Base-by-base conservation (phyloP, 2,329 filamentous ascomycete species). In the Cladophialophora exuberans region DNA sequence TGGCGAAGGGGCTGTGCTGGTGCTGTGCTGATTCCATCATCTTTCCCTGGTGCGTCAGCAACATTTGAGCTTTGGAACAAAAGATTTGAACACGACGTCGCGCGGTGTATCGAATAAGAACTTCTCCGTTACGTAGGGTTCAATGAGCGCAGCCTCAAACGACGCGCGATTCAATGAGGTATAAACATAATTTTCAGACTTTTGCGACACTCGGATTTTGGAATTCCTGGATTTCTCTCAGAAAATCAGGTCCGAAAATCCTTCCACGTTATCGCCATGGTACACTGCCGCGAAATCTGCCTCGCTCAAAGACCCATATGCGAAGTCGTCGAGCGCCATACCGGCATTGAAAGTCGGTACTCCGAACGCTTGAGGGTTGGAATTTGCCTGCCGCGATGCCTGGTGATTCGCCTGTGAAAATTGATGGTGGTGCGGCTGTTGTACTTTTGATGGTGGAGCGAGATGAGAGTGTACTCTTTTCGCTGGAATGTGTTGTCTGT, bases 271-370 rank as follows among this genome's bases (percentile, higher is more conserved):
- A 26, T 58, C 55, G 11, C 55, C 23, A 39, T 58, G 55, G 26
- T 53, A 61, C 3, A 53, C 48, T n/a, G 38, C 41, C 20, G 58
- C 55, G 23, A 61, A 56, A 31, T 61, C 58, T 9, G 41, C 49
- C 25, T 61, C 58, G 31, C 23, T 58, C 35, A 56, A 52, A 9
- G 55, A 48, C 10, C 58, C 58, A 30, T 54, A 61, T 1, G 58
- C 49, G 41, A 58, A 61, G 10, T 55, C 55, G 30, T 61, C 58
- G 13, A 61, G 52, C 3, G 52, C 55, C 48, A 54, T 56, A 5
- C 48, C 30, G 4, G 52, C 17, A 15, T 53, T 53, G 51, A 53
- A 53, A 26, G 58, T 52, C 11, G 55, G 25, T 9, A 58, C 25
- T 13, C 51, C 52, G 42, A 56, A 61, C 22, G 33, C 6, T 20